Percentiles rank a stretch among this genome's conserved stretches.
Evolutionary conservation across 306 rosid genomes (phyloP).

Genomic region (Begonia loranthoides): DNA sequence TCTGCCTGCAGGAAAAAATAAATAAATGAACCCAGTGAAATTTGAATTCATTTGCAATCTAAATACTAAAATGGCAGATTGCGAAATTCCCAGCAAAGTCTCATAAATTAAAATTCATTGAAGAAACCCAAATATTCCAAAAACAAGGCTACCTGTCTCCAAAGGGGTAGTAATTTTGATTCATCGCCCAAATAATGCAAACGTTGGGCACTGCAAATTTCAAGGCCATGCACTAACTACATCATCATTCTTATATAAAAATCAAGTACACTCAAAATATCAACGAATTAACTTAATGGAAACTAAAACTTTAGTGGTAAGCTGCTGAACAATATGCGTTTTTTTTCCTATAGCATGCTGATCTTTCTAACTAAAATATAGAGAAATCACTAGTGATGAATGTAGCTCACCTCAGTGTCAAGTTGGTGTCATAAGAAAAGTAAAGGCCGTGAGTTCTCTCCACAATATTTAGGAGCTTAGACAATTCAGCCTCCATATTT

Average conservation of each 20-base stretch:
- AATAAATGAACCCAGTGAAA: constrained; percentile 17
- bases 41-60: constrained; percentile 7
- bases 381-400: constrained; percentile 8
- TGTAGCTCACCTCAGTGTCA: constrained; percentile 75
- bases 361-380: no score
- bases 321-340: no score
- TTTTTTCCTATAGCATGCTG: no score
- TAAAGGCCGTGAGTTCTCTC: constrained; percentile 82
- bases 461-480: constrained; percentile 53
- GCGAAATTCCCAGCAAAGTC: no score
- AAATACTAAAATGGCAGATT: background rate
- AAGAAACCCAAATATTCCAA: background rate
- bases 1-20: constrained; percentile 60
- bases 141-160: constrained; percentile 69
- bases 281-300: no score
- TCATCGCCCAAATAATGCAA: constrained; percentile 73
- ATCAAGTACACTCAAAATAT: no score
- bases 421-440: constrained; percentile 77
- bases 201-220: constrained; percentile 51
- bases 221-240: no score
- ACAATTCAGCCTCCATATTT: constrained; percentile 74
- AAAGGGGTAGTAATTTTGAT: constrained; percentile 82
- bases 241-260: no score
- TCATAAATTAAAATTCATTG: no score
- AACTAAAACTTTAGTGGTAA: no score